Evolutionary conservation across 2,329 filamentous ascomycete species (phyloP), one percentile per base, ranked within the genome.

Genomic region (Trichoderma harzianum): DNA sequence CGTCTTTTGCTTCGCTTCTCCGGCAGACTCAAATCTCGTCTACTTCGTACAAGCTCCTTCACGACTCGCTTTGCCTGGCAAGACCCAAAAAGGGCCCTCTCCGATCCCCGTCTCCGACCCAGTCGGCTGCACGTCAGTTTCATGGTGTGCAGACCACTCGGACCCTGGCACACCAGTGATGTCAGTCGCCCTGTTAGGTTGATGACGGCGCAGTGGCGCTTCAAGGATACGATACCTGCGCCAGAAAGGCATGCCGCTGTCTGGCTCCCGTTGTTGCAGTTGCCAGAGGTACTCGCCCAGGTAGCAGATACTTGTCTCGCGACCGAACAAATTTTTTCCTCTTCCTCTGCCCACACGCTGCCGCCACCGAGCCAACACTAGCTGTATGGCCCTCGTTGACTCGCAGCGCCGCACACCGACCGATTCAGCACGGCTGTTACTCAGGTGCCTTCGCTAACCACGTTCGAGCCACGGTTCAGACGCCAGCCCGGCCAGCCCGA

Each of bases 121-220:
- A 21, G 57, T 62, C 57, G 63, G 53, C 70, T 72, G 70, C 70
- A 72, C 70, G 70, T 72, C 70, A 72, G 63, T 72, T 72, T 70
- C 66, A 63, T 60, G 58, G 70, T 57, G 36, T 63, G 64, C 64
- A 72, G 66, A 64, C 55, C 36, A 62, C 36, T 36, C 34, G 47
- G 32, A 39, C 66, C 71, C 66, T 61, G 60, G 51, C 61, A 61
- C 58, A 21, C 47, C 36, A 55, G 66, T 73, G 70, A 73, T 73
- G 72, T 73, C 72, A 73, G 70, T 70, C 64, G 67, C 58, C 72
- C 43, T 61, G 47, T 32, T 72, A 57, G 70, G 69, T 53, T 58
- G 70, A 67, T 69, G 72, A 63, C 65, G 51, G 72, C 65, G 63
- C 63, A 36, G 62, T 72, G 55, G 63, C 70, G 64, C 57, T 68